phyloP scores from a whole-genome alignment of 306 rosid genomes.

The Dicorynia guianensis region DNA sequence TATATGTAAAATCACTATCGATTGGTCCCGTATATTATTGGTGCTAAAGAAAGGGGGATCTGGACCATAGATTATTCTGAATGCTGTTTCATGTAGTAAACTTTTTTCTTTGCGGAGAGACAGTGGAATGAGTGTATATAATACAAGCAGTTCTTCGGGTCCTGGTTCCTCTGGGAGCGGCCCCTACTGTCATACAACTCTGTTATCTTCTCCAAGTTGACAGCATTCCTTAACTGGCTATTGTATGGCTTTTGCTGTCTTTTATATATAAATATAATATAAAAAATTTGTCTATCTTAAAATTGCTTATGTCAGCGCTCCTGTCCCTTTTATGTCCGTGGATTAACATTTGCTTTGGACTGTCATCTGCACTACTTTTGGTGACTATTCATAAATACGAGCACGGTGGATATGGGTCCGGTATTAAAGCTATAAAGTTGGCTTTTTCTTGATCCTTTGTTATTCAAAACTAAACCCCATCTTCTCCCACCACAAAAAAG shows the following conservation, averaged over 20 bases:
- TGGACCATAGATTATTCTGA: not conserved
- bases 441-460: not conserved
- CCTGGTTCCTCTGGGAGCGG: not conserved
- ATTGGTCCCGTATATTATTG: not conserved
- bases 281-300: not conserved
- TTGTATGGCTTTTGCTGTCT: not conserved
- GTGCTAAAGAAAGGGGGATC: not conserved
- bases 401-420: not conserved
- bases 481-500: not conserved
- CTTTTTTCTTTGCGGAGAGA: not conserved
- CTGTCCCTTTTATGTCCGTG: not conserved
- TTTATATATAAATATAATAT: not conserved
- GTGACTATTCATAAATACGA: too few relatives aligned
- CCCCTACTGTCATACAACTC: not conserved
- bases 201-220: not conserved
- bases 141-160: not conserved
- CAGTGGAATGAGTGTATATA: not conserved
- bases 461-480: slow-evolving; percentile 1
- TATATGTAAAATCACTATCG: not conserved
- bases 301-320: too few relatives aligned
- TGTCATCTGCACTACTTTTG: too few relatives aligned
- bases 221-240: too few relatives aligned
- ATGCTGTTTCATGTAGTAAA: not conserved
- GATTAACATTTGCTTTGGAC: not conserved
- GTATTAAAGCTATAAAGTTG: not conserved